Evolutionary conservation across 306 rosid genomes (phyloP).

Genomic region (Vachellia pachyceras): DNA sequence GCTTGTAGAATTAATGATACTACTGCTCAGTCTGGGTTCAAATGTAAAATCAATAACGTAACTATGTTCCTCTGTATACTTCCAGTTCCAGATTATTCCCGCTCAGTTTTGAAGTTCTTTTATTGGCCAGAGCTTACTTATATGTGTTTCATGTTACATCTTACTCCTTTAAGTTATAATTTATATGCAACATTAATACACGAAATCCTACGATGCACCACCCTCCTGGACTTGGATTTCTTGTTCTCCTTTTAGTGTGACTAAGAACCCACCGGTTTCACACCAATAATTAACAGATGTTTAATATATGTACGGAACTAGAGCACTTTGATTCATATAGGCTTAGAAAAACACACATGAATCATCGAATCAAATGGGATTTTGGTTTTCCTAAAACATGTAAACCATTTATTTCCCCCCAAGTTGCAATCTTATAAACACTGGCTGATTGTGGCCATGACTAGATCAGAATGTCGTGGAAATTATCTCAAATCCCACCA

Average conservation of each 20-base stretch:
- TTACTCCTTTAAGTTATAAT: not conserved
- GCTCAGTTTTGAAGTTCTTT: not conserved
- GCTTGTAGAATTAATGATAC: not conserved
- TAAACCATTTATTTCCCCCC: not conserved
- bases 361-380: not conserved
- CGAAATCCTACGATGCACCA: not conserved
- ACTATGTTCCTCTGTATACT: not conserved
- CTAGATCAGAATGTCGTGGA: not conserved
- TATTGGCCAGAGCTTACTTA: not conserved
- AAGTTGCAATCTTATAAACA: not conserved
- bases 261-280: not conserved
- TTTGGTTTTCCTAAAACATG: not conserved
- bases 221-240: not conserved
- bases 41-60: not conserved
- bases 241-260: not conserved
- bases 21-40: not conserved
- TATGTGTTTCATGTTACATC: not conserved
- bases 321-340: not conserved
- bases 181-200: not conserved
- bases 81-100: not conserved
- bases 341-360: not conserved
- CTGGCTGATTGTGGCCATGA: not conserved
- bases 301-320: not conserved
- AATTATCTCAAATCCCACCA: slow-evolving; percentile 27
- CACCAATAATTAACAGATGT: not conserved